Percentiles rank a stretch among this genome's conserved stretches.
phyloP scores from a whole-genome alignment of 2,329 filamentous ascomycete species.

The Fusarium buxicola region DNA sequence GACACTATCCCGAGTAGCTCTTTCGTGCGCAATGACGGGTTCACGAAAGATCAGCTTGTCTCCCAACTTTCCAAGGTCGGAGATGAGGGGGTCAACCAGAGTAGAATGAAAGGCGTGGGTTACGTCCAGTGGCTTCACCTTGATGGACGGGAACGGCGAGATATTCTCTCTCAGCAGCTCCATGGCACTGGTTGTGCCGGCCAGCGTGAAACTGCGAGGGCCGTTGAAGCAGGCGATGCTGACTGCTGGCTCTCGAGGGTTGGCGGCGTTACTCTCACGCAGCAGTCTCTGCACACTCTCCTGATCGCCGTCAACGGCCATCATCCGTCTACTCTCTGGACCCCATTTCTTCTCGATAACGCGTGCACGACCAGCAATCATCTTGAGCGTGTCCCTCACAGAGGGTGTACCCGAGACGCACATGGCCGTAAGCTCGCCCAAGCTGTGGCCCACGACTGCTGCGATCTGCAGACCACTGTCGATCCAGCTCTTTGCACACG shows the following conservation, averaged over 20 bases:
- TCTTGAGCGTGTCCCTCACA: constrained; percentile 47
- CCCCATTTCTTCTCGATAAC: constrained; percentile 6
- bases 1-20: no score
- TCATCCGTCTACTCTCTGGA: constrained; percentile 8
- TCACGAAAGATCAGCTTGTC: neutral
- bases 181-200: neutral
- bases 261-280: neutral
- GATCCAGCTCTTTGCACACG: neutral
- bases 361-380: neutral
- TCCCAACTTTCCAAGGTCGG: neutral
- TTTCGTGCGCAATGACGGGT: neutral
- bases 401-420: constrained; percentile 50
- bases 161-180: constrained; percentile 24
- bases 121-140: constrained; percentile 55
- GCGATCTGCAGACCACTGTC: neutral
- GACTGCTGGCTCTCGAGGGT: neutral
- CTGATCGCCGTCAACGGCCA: constrained; percentile 13
- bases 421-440: constrained; percentile 56
- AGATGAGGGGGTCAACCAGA: constrained; percentile 53
- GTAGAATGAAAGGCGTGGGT: constrained; percentile 61
- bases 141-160: constrained; percentile 40
- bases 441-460: constrained; percentile 53
- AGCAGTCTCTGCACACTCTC: neutral
- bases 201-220: constrained; percentile 16
- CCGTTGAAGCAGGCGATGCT: constrained; percentile 15